Conservation (phyloP, 805 yeast species). For the Millerozyma miso region DNA sequence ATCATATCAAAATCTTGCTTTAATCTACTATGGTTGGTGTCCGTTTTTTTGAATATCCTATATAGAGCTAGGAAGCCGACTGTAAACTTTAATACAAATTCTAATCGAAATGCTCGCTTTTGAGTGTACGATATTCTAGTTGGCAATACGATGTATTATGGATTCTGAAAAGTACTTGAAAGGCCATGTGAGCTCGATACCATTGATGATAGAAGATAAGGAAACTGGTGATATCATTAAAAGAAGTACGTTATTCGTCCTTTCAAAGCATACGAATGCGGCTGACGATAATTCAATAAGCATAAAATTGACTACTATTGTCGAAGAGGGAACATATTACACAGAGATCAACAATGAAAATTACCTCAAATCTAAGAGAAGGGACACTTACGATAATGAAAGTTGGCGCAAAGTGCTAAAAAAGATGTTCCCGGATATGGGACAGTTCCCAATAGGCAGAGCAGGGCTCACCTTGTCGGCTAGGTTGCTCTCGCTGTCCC, state of each 20-base stretch:
- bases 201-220: conserved; percentile 17
- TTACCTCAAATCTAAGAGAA: conserved; percentile 2
- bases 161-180: neutral
- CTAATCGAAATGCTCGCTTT: neutral
- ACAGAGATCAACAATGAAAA: conserved; percentile 8
- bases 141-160: neutral
- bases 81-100: neutral
- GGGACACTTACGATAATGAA: conserved; percentile 8
- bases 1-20: conserved; percentile 60
- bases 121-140: neutral
- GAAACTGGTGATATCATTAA: conserved; percentile 9
- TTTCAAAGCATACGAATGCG: conserved; percentile 5
- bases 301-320: conserved; percentile 14
- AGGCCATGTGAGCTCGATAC: conserved; percentile 12
- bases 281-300: conserved; percentile 7
- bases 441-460: neutral
- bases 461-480: conserved; percentile 12
- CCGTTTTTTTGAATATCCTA: conserved; percentile 50
- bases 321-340: conserved; percentile 20
- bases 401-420: conserved; percentile 16
- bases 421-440: conserved; percentile 16
- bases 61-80: neutral
- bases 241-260: conserved; percentile 14
- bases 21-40: conserved; percentile 82
- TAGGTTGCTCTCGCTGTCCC: conserved; percentile 18